Evolutionary conservation across 148 eudicot species (phyloP).

Genomic region (Vaccinium macrocarpon): DNA sequence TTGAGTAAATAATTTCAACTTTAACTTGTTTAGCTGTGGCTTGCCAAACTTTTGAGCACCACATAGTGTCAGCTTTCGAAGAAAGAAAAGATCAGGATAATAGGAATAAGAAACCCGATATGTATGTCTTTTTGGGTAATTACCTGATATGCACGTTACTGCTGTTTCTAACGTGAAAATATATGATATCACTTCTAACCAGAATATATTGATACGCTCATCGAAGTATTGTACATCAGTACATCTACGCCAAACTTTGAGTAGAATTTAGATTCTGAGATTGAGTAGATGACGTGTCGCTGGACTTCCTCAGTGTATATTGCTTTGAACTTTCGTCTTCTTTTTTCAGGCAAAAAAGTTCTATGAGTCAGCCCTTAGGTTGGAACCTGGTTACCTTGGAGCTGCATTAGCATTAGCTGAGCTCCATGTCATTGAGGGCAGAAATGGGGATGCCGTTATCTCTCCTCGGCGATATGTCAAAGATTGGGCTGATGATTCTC

Average conservation of each 20-base stretch:
- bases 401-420: conserved; percentile 98
- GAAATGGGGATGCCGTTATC: conserved; percentile 91
- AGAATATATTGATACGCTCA: not conserved
- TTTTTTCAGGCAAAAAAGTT: conserved; percentile 79
- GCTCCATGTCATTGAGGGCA: conserved; percentile 91
- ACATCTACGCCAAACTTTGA: not conserved
- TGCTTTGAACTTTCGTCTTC: not conserved
- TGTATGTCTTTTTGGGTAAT: not conserved
- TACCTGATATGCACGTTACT: not conserved
- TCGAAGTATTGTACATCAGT: not conserved
- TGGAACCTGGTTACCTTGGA: conserved; percentile 95
- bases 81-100: not conserved
- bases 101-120: not conserved
- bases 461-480: conserved; percentile 86
- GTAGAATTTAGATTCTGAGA: not conserved
- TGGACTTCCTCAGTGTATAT: not conserved
- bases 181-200: not conserved
- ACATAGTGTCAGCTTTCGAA: not conserved
- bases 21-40: not conserved
- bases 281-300: not conserved
- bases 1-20: not conserved
- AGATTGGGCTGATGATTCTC: conserved; percentile 98
- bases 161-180: not conserved
- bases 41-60: not conserved
- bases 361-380: conserved; percentile 91